Evolutionary conservation across 345 rosid species (phyloP).

Genomic region (Salix dunnii): DNA sequence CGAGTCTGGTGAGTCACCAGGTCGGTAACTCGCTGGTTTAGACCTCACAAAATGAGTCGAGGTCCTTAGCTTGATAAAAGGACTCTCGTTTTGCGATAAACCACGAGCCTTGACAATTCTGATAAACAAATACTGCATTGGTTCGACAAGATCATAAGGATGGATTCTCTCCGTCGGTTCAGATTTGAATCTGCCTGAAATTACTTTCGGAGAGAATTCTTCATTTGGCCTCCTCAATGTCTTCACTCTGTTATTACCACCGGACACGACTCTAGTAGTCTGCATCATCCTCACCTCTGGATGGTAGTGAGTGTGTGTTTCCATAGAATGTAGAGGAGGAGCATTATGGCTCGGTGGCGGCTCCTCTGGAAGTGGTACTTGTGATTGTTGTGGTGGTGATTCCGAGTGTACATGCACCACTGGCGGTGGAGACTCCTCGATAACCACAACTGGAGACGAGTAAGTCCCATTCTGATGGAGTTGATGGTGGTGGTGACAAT

Average conservation of each 20-base stretch:
- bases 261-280: slow-evolving; percentile 16
- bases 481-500: not conserved
- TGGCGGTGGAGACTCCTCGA: slow-evolving; percentile 58
- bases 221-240: slow-evolving; percentile 49
- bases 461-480: slow-evolving; percentile 23
- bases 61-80: slow-evolving; percentile 62
- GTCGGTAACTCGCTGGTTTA: slow-evolving; percentile 55
- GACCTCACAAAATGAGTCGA: slow-evolving; percentile 43
- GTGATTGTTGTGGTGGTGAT: slow-evolving; percentile 4
- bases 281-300: slow-evolving; percentile 81
- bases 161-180: slow-evolving; percentile 45
- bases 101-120: slow-evolving; percentile 79
- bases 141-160: slow-evolving; percentile 80
- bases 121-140: slow-evolving; percentile 80
- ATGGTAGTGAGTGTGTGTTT: slow-evolving; percentile 24
- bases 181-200: slow-evolving; percentile 30
- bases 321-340: not conserved
- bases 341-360: slow-evolving; percentile 7
- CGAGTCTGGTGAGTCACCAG: slow-evolving; percentile 57
- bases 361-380: slow-evolving; percentile 21
- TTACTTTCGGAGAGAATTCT: slow-evolving; percentile 71
- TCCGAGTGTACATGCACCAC: slow-evolving; percentile 12
- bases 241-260: slow-evolving; percentile 55
- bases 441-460: slow-evolving; percentile 48
- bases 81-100: slow-evolving; percentile 50